Evolutionary conservation across 768 basidiomycete genomes (phyloP).

Genomic region (Amanita thiersii): DNA sequence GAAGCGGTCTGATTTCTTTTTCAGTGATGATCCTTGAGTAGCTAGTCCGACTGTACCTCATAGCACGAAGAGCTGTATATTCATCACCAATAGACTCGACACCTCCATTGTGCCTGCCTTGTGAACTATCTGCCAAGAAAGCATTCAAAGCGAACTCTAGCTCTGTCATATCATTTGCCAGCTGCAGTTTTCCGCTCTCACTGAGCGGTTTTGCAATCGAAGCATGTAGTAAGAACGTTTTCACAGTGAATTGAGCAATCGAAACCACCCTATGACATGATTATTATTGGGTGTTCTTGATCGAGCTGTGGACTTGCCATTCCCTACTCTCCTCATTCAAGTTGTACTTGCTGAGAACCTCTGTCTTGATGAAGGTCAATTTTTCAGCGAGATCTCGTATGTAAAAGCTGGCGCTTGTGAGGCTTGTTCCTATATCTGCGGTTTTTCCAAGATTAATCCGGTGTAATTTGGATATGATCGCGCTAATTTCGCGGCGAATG

Average conservation of each 20-base stretch:
- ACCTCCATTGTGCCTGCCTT: constrained; percentile 53
- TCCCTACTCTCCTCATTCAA: constrained; percentile 64
- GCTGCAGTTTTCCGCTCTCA: constrained; percentile 88
- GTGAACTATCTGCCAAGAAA: constrained; percentile 54
- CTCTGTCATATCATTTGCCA: constrained; percentile 94
- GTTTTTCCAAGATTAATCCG: constrained; percentile 74
- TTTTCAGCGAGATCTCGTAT: constrained; percentile 92
- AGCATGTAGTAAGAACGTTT: constrained; percentile 87
- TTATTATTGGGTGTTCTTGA: not conserved
- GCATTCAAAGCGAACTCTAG: constrained; percentile 88
- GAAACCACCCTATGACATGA: constrained; percentile 39
- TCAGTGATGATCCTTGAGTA: constrained; percentile 1
- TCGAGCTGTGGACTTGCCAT: constrained; percentile 50
- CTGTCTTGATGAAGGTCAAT: constrained; percentile 70
- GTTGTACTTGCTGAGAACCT: constrained; percentile 62
- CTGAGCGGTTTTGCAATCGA: constrained; percentile 88
- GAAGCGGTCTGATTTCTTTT: constrained; percentile 52
- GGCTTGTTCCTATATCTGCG: constrained; percentile 54
- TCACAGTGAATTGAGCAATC: constrained; percentile 74
- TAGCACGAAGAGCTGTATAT: constrained; percentile 76
- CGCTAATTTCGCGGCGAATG: constrained; percentile 73
- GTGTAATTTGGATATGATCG: constrained; percentile 79
- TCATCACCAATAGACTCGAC: constrained; percentile 80
- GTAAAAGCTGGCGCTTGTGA: constrained; percentile 72
- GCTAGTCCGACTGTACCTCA: constrained; percentile 50